Conservation (phyloP, 1,139 yeast genomes). For the Suhomyces terraborum region DNA sequence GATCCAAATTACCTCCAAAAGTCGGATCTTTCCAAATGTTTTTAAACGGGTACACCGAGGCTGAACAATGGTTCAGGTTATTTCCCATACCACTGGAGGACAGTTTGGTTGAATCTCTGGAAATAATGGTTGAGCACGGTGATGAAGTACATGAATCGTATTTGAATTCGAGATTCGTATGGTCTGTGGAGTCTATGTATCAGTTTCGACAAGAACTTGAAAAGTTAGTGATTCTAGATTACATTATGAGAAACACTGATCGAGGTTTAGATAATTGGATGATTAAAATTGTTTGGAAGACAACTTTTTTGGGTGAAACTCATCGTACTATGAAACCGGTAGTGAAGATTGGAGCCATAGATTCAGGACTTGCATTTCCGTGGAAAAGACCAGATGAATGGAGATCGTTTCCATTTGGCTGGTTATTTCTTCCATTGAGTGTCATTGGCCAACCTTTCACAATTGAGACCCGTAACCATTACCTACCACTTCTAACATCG, state of each 20-base stretch:
- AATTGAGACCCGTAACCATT: slow-evolving; percentile 55
- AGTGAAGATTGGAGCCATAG: slow-evolving; percentile 71
- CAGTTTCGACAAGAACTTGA: slow-evolving; percentile 67
- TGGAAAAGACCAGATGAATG: slow-evolving; percentile 87
- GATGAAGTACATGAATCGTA: slow-evolving; percentile 4
- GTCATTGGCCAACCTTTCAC: slow-evolving; percentile 72
- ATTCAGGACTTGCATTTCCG: slow-evolving; percentile 75
- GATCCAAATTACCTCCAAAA: slow-evolving; percentile 45
- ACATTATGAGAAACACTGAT: slow-evolving; percentile 74
- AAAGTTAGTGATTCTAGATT: slow-evolving; percentile 69
- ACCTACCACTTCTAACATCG: slow-evolving; percentile 60
- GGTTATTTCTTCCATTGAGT: slow-evolving; percentile 68
- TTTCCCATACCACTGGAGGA: slow-evolving; percentile 56
- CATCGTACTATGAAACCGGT: slow-evolving; percentile 30
- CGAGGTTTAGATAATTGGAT: slow-evolving; percentile 80
- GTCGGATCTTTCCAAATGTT: slow-evolving; percentile 71
- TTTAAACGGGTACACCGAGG: slow-evolving; percentile 59
- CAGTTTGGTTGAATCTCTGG: slow-evolving; percentile 25
- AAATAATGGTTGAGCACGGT: slow-evolving; percentile 20
- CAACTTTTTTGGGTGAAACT: slow-evolving; percentile 13
- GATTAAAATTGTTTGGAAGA: slow-evolving; percentile 58
- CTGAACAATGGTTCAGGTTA: slow-evolving; percentile 57
- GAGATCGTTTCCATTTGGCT: slow-evolving; percentile 80
- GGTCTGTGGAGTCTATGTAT: slow-evolving; percentile 54
- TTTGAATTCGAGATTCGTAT: slow-evolving; percentile 36